Conservation (phyloP, 2,329 filamentous ascomycete species). For the Aspergillus versicolor region DNA sequence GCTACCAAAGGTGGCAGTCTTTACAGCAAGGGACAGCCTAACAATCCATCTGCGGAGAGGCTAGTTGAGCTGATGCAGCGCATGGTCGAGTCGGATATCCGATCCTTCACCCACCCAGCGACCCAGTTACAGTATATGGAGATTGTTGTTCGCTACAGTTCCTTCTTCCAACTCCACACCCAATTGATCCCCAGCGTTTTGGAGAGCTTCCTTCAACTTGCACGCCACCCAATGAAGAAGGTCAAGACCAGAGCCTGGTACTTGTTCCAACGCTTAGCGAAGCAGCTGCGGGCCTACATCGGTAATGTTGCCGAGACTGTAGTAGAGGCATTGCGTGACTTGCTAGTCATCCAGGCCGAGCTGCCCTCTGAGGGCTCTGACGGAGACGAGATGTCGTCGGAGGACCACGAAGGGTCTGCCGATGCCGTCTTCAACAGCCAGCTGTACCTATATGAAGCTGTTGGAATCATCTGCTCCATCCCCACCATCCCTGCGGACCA, state of each 20-base stretch:
- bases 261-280: conserved; percentile 88
- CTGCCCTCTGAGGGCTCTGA: conserved; percentile 71
- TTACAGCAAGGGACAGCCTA: conserved; percentile 81
- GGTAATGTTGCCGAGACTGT: conserved; percentile 88
- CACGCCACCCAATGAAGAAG: conserved; percentile 83
- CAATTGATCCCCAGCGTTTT: conserved; percentile 81
- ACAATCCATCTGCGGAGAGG: conserved; percentile 73
- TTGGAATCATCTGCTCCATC: conserved; percentile 88
- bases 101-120: conserved; percentile 82
- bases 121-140: conserved; percentile 98
- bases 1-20: conserved; percentile 84
- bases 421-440: conserved; percentile 90
- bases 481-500: conserved; percentile 74
- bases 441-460: conserved; percentile 89
- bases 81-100: conserved; percentile 90
- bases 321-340: conserved; percentile 83
- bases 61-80: conserved; percentile 90
- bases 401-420: conserved; percentile 85
- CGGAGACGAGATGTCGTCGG: conserved; percentile 92
- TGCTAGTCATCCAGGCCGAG: conserved; percentile 88
- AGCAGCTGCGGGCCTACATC: conserved; percentile 78
- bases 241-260: conserved; percentile 95
- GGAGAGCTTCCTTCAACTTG: conserved; percentile 85
- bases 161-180: conserved; percentile 84
- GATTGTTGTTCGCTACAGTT: conserved; percentile 89